Evolutionary conservation across 2,329 filamentous ascomycete species (phyloP).

Genomic region (Trichoderma simmonsii): DNA sequence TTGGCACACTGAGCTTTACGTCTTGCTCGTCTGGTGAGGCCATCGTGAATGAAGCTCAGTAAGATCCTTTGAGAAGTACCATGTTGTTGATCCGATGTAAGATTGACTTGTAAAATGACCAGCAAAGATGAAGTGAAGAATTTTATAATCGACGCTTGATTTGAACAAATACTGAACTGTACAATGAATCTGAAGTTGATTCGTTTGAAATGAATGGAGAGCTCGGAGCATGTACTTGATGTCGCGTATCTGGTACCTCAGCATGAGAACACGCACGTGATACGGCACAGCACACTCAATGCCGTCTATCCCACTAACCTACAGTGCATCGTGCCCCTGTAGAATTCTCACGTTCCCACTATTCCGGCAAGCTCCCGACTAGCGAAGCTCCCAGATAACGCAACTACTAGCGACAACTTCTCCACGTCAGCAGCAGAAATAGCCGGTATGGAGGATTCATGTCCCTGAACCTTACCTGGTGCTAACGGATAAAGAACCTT

Average conservation of each 20-base stretch:
- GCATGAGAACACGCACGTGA: not conserved
- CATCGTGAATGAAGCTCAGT: slow-evolving; percentile 5
- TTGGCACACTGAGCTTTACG: slow-evolving; percentile 45
- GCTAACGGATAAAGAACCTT: not conserved
- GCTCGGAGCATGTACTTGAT: not conserved
- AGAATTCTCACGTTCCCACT: not conserved
- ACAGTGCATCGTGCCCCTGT: not conserved
- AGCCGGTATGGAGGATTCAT: not conserved
- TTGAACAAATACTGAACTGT: not conserved
- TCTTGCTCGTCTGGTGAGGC: slow-evolving; percentile 1
- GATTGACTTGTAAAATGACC: not conserved
- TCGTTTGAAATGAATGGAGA: not conserved
- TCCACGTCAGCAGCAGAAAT: not conserved
- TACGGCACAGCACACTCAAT: not conserved
- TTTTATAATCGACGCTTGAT: not conserved
- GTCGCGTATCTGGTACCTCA: not conserved
- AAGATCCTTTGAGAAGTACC: not conserved
- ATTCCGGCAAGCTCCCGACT: not conserved
- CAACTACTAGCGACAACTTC: not conserved
- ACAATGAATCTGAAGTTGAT: not conserved
- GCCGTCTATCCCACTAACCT: not conserved
- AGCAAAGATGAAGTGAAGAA: not conserved
- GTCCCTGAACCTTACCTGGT: not conserved
- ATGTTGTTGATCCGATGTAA: not conserved
- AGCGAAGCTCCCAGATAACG: not conserved